Evolutionary conservation across 1,139 yeast genomes (phyloP).

Genomic region (Candida sp.): DNA sequence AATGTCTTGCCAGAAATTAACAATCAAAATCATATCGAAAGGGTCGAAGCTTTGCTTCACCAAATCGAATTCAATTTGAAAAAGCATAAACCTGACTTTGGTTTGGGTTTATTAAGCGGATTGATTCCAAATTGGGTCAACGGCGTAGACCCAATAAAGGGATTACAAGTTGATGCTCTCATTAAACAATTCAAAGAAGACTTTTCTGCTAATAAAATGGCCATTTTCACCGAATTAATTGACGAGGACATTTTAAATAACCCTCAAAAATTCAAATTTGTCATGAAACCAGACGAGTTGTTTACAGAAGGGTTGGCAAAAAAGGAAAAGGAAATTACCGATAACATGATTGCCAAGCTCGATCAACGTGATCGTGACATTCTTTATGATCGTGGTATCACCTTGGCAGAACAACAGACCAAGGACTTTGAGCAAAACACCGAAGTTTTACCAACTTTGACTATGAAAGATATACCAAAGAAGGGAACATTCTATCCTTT

Average conservation of each 20-base stretch:
- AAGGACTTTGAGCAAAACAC: conserved; percentile 71
- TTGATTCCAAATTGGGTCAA: conserved; percentile 85
- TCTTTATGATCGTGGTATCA: conserved; percentile 57
- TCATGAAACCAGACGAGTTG: conserved; percentile 67
- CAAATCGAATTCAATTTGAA: too few species aligned
- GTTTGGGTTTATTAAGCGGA: conserved; percentile 71
- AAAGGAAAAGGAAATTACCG: conserved; percentile 58
- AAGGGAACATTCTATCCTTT: conserved; percentile 41
- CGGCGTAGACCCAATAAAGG: conserved; percentile 64
- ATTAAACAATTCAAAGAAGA: conserved; percentile 60
- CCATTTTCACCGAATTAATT: conserved; percentile 57
- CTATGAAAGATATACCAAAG: conserved; percentile 68
- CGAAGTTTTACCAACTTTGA: conserved; percentile 75
- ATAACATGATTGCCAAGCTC: conserved; percentile 38
- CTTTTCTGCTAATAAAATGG: conserved; percentile 49
- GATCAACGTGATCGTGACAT: conserved; percentile 54
- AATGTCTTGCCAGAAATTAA: conserved; percentile 40
- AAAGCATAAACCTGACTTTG: conserved; percentile 90
- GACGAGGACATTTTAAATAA: conserved; percentile 45
- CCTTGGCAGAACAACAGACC: conserved; percentile 61
- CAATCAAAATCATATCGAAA: conserved; percentile 51
- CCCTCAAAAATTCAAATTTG: conserved; percentile 55
- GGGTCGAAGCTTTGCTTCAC: conserved; percentile 82
- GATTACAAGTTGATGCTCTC: conserved; percentile 62
- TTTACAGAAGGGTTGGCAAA: conserved; percentile 46